Base-by-base conservation (phyloP, 2,329 filamentous ascomycete species). In the Colletotrichum tanaceti region DNA sequence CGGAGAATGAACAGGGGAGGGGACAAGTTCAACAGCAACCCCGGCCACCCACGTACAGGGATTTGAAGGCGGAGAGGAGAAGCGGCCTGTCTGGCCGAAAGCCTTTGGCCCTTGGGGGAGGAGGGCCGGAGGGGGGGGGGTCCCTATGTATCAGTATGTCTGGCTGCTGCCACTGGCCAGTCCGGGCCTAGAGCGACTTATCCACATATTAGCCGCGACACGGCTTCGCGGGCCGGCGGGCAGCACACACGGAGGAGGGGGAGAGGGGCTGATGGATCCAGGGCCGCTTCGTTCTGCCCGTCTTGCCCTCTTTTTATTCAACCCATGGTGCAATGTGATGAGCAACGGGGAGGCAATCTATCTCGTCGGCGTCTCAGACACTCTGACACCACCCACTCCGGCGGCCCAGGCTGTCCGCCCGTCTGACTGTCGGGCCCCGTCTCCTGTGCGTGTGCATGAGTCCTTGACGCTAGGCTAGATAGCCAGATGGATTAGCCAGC, bases 201-300 rank as follows among this genome's bases (percentile, higher is more conserved):
- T 53, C 43, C 55, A 50, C 66, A 63, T 47, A 62, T 67, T 69
- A 67, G 66, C 66, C 66, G 66, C 52, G 62, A 35, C 44, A 57
- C 65, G 66, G 66, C 39, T 62, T 52, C 5, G 46, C 66, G 66
- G 66, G 63, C 66, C 66, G 66, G 44, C 66, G 66, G 63, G 52
- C 66, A 69, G 66, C 44, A 9, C 47, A 59, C 28, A 65, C 65
- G 54, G 49, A 38, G 58, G 20, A 28, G 20, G 53, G 55, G 49
- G 13, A 43, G 41, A 43, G 32, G 28, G 32, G 22, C 24, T 53
- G 50, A 53, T 38, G 57, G 57, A 24, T 16, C n/a, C 55, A 39
- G 18, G 18, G 11, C 41, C 39, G 54, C 46, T 18, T 28, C 47
- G 3, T 44, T 10, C 49, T 35, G 58, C 49, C 58, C 43, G 63